Base-by-base conservation (phyloP, 1,139 yeast species). In the Kurtzmaniella quercitrusa region DNA sequence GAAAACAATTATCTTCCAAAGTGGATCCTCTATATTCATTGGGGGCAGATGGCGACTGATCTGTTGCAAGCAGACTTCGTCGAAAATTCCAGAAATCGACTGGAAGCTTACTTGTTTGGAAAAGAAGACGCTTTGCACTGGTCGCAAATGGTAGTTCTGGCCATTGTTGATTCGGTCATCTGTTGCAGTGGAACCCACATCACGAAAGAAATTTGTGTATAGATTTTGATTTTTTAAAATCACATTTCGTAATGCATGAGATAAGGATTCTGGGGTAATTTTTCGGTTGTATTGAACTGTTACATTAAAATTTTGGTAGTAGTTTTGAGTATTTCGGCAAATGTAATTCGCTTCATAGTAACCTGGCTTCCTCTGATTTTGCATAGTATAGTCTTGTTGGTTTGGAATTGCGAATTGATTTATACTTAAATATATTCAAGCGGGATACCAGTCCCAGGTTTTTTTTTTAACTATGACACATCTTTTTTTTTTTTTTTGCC, bases 281-380 rank as follows among this genome's bases (percentile, higher is more conserved):
- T 19, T 34, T 6, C 22, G 26, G 23, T 41, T 41, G 39, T 43
- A 45, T 14, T 40, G 34, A 17, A 26, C 43, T 11, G 44, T 35
- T n/a, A 46, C 44, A 33, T 47, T 47, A 40, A 47, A 47, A 39
- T 42, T 45, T 12, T 42, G 14, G 35, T 45, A 47, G 39, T 38
- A 46, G n/a, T 37, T 36, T 15, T 40, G 38, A 7, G 33, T 40
- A 16, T 45, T 47, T 12, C 49, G 39, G 23, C 47, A 47, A n/a
- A 47, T 39, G 38, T 45, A 47, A 16, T 39, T 43, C 7, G 40
- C 36, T 36, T 47, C 50, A 32, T 38, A 43, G 43, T 43, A 46
- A 5, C 48, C 49, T 12, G 50, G 50, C n/a, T 38, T 18, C 14
- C 50, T 41, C 9, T 23, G 16, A 21, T 45, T 47, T 5, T 30